These are phyloP conservation scores for Nitzschia palea DNA, from an alignment of 108 stramenopile species.

Conservation along the genomic window DNA sequence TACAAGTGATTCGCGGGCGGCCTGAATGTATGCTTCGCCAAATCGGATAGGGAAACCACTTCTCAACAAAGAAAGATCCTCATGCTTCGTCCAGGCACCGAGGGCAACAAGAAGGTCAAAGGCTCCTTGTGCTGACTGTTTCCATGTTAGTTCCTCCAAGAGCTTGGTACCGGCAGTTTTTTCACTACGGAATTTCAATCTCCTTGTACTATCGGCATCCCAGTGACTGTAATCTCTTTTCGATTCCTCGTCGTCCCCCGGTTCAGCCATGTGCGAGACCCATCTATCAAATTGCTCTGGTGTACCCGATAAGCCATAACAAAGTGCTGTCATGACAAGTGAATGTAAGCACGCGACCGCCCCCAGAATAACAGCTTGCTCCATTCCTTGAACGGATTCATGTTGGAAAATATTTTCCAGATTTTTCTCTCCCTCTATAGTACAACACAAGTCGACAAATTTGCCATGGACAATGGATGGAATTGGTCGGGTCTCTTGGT, in stretches of 20 bases:
- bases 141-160: slow-evolving; percentile 47
- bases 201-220: slow-evolving; percentile 15
- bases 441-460: slow-evolving; percentile 55
- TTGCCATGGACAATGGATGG: slow-evolving; percentile 23
- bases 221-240: neutral
- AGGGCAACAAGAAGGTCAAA: slow-evolving; percentile 63
- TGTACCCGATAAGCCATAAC: slow-evolving; percentile 58
- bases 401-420: slow-evolving; percentile 50
- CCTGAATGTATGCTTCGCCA: slow-evolving; percentile 37
- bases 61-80: slow-evolving; percentile 65
- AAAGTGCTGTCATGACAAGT: slow-evolving; percentile 57
- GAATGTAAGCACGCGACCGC: slow-evolving; percentile 66
- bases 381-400: neutral
- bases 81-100: slow-evolving; percentile 58
- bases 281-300: slow-evolving; percentile 43
- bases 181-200: slow-evolving; percentile 58
- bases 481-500: neutral
- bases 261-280: slow-evolving; percentile 54
- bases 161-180: slow-evolving; percentile 43
- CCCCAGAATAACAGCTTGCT: slow-evolving; percentile 32
- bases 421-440: slow-evolving; percentile 31
- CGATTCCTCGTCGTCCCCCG: neutral
- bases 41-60: slow-evolving; percentile 75
- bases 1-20: slow-evolving; percentile 13
- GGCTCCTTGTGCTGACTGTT: slow-evolving; percentile 64